Evolutionary conservation across 129 eudicot species (phyloP).

Genomic region (Lactuca saligna): DNA sequence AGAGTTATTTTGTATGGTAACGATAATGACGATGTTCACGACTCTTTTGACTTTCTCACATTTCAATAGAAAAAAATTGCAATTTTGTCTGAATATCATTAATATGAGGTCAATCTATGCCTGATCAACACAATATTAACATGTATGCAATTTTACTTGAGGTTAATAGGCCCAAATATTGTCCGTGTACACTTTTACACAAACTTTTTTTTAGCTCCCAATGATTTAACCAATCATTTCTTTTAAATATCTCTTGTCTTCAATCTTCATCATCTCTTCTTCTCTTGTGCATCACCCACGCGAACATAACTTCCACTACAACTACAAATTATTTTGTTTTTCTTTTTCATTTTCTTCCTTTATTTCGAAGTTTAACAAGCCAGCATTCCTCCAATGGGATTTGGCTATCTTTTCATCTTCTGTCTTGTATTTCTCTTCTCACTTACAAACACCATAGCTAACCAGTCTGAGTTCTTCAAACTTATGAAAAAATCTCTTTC

Average conservation of each 20-base stretch:
- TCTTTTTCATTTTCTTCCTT: constrained; percentile 3
- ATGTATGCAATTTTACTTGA: not conserved
- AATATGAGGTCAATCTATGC: too few relatives aligned
- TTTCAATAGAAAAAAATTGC: not conserved
- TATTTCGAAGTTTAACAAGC: constrained; percentile 7
- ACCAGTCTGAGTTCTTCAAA: constrained; percentile 55
- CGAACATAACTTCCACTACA: constrained; percentile 15
- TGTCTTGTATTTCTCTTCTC: constrained; percentile 34
- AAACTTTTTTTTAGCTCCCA: constrained; percentile 33
- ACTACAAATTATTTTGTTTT: constrained; percentile 6
- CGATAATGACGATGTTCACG: too few relatives aligned
- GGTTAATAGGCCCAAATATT: constrained; percentile 8
- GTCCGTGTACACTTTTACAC: not conserved
- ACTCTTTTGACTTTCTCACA: not conserved
- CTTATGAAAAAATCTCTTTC: constrained; percentile 55
- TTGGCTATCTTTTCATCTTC: constrained; percentile 31
- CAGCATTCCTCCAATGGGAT: constrained; percentile 40
- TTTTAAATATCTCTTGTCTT: constrained; percentile 64
- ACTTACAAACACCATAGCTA: constrained; percentile 27
- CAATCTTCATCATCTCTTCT: constrained; percentile 13
- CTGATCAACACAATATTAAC: too few relatives aligned
- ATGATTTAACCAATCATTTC: constrained; percentile 50
- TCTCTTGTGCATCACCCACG: constrained; percentile 46
- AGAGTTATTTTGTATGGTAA: not conserved
- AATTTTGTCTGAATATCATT: too few relatives aligned